These are phyloP conservation scores for Mortierella sp. DNA, from an alignment of 371 early-diverging fungal species.

Conservation along the genomic window DNA sequence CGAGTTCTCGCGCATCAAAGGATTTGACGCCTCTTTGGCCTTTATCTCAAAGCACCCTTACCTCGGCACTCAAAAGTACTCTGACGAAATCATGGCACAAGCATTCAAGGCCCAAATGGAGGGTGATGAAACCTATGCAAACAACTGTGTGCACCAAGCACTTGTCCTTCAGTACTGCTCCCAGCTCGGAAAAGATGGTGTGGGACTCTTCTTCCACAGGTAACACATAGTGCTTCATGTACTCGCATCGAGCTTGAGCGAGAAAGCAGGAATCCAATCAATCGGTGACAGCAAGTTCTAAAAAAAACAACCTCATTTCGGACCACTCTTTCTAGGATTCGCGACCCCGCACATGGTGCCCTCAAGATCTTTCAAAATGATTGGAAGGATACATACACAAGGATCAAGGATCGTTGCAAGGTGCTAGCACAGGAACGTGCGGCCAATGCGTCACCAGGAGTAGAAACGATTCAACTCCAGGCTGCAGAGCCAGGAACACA, in stretches of 20 bases:
- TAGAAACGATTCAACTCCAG: conserved; percentile 82
- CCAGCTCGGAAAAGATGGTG: conserved; percentile 85
- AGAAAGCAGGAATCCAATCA: too few relatives aligned
- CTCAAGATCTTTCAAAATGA: conserved; percentile 84
- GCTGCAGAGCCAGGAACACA: conserved; percentile 72
- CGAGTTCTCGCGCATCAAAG: conserved; percentile 69
- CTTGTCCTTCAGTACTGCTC: conserved; percentile 86
- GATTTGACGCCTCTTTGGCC: conserved; percentile 73
- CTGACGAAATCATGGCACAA: conserved; percentile 88
- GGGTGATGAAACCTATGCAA: conserved; percentile 74
- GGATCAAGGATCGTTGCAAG: conserved; percentile 80
- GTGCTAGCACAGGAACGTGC: conserved; percentile 71
- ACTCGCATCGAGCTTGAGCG: neutral
- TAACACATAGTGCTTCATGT: conserved; percentile 35
- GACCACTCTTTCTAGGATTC: conserved; percentile 19
- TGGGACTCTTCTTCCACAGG: conserved; percentile 86
- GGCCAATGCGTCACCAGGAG: conserved; percentile 58
- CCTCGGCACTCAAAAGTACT: conserved; percentile 73
- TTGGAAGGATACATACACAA: conserved; percentile 82
- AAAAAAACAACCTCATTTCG: neutral
- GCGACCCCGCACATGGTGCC: conserved; percentile 34
- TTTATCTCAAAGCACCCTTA: conserved; percentile 76
- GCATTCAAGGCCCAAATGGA: conserved; percentile 85
- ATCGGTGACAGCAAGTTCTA: too few relatives aligned
- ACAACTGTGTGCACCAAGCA: conserved; percentile 83